These are phyloP conservation scores for Ophiorrhiza pumila DNA, from an alignment of 257 asterid genomes.

Conservation along the genomic window DNA sequence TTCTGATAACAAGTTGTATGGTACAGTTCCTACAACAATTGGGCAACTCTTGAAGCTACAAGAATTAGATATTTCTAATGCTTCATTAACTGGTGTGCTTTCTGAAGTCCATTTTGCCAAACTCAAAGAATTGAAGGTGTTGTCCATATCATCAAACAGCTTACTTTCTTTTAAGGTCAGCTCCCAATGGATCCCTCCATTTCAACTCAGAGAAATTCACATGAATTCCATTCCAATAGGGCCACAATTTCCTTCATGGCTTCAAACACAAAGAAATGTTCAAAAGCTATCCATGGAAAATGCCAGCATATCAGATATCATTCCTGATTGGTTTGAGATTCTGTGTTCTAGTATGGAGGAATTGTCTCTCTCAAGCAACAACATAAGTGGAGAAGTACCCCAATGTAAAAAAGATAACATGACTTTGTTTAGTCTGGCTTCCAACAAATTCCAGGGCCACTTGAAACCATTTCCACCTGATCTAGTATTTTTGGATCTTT, in stretches of 20 bases:
- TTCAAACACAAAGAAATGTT: constrained; percentile 8
- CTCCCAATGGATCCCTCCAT: constrained; percentile 24
- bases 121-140: neutral
- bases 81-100: constrained; percentile 12
- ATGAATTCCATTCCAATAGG: constrained; percentile 9
- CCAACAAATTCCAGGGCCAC: constrained; percentile 19
- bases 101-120: constrained; percentile 9
- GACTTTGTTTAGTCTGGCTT: neutral
- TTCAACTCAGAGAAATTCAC: constrained; percentile 1
- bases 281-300: neutral
- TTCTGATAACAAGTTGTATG: neutral
- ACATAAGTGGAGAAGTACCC: constrained; percentile 13
- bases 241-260: constrained; percentile 21
- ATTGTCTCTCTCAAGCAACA: constrained; percentile 17
- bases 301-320: constrained; percentile 1
- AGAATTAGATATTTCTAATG: neutral
- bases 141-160: constrained; percentile 11
- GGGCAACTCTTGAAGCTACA: constrained; percentile 12
- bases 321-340: constrained; percentile 15
- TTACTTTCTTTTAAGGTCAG: constrained; percentile 1
- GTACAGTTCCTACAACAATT: neutral
- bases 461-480: constrained; percentile 3
- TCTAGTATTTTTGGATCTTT: neutral
- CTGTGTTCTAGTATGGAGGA: neutral
- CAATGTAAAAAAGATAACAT: neutral